Evolutionary conservation across 2,329 filamentous ascomycete species (phyloP).

Genomic region (Berkeleyomyces basicola): DNA sequence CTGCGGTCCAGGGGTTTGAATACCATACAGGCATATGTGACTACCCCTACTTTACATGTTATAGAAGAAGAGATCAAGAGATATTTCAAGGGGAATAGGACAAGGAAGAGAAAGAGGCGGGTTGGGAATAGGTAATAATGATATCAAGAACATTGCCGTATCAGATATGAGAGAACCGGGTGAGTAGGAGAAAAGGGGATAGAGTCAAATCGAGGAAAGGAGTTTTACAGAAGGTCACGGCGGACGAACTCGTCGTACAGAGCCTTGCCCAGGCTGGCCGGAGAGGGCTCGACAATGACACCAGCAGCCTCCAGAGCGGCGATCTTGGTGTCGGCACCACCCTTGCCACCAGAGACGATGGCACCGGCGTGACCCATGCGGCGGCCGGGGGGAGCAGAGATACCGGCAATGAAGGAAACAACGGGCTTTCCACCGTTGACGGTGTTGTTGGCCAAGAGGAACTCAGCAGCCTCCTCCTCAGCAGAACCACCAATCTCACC

Average conservation of each 20-base stretch:
- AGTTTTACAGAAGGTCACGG: constrained; percentile 71
- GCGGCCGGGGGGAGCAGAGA: constrained; percentile 87
- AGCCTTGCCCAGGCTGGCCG: constrained; percentile 80
- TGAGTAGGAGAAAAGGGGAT: not conserved
- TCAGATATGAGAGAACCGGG: not conserved
- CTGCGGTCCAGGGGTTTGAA: not conserved
- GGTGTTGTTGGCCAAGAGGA: constrained; percentile 82
- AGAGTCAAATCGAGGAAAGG: constrained; percentile 7
- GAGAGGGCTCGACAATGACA: constrained; percentile 90
- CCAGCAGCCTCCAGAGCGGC: constrained; percentile 80
- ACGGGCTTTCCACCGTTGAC: constrained; percentile 76
- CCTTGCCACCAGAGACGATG: constrained; percentile 95
- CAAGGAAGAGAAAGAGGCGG: not conserved
- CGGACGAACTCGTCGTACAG: constrained; percentile 92
- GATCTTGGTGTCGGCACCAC: constrained; percentile 97
- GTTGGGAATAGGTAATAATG: not conserved
- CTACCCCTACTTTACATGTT: not conserved
- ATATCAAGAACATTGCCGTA: not conserved
- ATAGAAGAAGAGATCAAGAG: not conserved
- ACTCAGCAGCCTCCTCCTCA: constrained; percentile 96
- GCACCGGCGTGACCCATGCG: constrained; percentile 98
- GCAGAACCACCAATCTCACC: constrained; percentile 96
- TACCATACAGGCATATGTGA: not conserved
- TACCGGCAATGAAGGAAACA: constrained; percentile 95
- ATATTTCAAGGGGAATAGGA: not conserved